Percentiles rank a stretch among this genome's conserved stretches.
These are phyloP conservation scores for baker's yeast (Saccharomyces cerevisiae) DNA, from an alignment of 805 yeast genomes.

Conservation along the genomic window DNA sequence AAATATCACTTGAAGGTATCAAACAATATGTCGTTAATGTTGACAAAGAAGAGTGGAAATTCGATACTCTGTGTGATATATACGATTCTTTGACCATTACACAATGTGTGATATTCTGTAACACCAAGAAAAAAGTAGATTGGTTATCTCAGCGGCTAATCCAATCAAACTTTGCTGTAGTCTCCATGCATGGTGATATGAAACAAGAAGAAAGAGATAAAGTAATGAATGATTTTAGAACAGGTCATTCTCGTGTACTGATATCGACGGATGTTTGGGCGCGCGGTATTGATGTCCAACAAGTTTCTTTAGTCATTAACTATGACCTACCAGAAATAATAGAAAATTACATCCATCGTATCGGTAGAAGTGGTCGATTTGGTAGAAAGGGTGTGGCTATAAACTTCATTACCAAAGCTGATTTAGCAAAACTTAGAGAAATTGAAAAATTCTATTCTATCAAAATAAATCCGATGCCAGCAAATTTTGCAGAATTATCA, in stretches of 20 bases:
- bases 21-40: slow-evolving; percentile 87
- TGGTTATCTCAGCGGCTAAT: slow-evolving; percentile 68
- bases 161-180: slow-evolving; percentile 80
- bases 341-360: slow-evolving; percentile 94
- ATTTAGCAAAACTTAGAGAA: slow-evolving; percentile 66
- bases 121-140: slow-evolving; percentile 91
- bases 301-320: slow-evolving; percentile 88
- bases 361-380: slow-evolving; percentile 97
- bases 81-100: slow-evolving; percentile 94
- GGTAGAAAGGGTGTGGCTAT: slow-evolving; percentile 98
- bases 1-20: slow-evolving; percentile 90
- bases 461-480: slow-evolving; percentile 90
- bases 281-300: slow-evolving; percentile 96
- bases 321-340: slow-evolving; percentile 85
- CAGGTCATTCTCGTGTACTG: slow-evolving; percentile 86
- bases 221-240: slow-evolving; percentile 92
- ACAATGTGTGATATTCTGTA: slow-evolving; percentile 96
- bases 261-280: slow-evolving; percentile 95
- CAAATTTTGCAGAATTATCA: slow-evolving; percentile 45
- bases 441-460: slow-evolving; percentile 86
- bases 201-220: slow-evolving; percentile 88
- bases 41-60: slow-evolving; percentile 89
- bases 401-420: slow-evolving; percentile 81
- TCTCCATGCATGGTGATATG: slow-evolving; percentile 94
- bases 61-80: slow-evolving; percentile 87